phyloP scores from a whole-genome alignment of 148 eudicot genomes.

The Cornus suecica region DNA sequence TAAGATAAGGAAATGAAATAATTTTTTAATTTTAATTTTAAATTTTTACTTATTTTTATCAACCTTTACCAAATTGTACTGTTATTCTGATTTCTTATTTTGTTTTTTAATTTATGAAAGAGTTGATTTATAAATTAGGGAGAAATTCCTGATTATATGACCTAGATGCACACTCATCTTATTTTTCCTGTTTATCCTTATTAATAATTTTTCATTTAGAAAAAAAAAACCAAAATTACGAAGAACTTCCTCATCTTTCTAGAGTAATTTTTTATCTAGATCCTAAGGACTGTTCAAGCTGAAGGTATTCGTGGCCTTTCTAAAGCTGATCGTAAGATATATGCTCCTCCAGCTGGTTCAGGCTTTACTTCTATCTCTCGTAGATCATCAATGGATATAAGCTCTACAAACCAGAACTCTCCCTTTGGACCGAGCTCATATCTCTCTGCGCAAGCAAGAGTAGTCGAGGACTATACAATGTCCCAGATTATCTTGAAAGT shows the following conservation, averaged over 20 bases:
- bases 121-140: background rate
- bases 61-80: background rate
- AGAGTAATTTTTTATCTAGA: constrained; percentile 37
- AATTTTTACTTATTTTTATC: background rate
- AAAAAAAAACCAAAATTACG: too few species aligned
- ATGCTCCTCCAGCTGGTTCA: constrained; percentile 98
- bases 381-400: constrained; percentile 53
- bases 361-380: constrained; percentile 70
- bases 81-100: background rate
- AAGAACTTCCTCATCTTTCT: constrained; percentile 6
- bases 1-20: background rate
- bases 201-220: too few species aligned
- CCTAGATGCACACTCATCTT: too few species aligned
- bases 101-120: background rate
- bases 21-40: background rate
- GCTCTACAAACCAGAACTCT: constrained; percentile 46
- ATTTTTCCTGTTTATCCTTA: too few species aligned
- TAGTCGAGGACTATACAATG: constrained; percentile 79
- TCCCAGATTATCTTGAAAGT: constrained; percentile 77
- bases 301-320: constrained; percentile 85
- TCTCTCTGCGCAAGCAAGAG: constrained; percentile 85
- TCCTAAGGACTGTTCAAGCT: constrained; percentile 93
- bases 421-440: constrained; percentile 88
- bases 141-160: constrained; percentile 11
- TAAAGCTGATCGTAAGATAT: constrained; percentile 70